Evolutionary conservation across 345 rosid genomes (phyloP).

Genomic region (Erodium maritimum): DNA sequence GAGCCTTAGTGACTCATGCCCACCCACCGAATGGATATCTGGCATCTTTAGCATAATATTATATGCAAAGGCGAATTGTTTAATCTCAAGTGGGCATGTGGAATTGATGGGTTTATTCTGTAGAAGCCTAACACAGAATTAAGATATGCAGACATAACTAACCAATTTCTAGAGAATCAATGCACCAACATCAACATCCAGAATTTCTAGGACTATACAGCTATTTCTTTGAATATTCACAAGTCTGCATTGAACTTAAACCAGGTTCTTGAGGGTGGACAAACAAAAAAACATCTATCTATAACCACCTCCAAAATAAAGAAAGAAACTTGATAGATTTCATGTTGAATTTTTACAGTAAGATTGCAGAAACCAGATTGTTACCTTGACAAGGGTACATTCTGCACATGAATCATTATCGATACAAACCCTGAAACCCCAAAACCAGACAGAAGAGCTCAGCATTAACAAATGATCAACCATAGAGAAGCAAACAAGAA

Average conservation of each 20-base stretch:
- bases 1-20: too few species aligned
- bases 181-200: not conserved
- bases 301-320: not conserved
- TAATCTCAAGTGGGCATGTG: not conserved
- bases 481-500: not conserved
- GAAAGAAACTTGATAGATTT: too few species aligned
- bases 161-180: not conserved
- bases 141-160: not conserved
- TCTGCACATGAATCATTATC: constrained; percentile 64
- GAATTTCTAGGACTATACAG: too few species aligned
- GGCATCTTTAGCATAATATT: too few species aligned
- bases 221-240: not conserved
- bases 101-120: not conserved
- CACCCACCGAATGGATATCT: too few species aligned
- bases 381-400: constrained; percentile 87
- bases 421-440: constrained; percentile 55
- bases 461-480: not conserved
- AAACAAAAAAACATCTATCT: not conserved
- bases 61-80: not conserved
- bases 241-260: not conserved
- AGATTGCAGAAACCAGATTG: not conserved
- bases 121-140: not conserved
- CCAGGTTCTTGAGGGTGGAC: not conserved
- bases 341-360: not conserved
- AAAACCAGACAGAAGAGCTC: constrained; percentile 4